Percentiles rank a stretch among this genome's conserved stretches.
phyloP scores from a whole-genome alignment of 768 basidiomycete species.

The Holtermanniella nyarrowii region DNA sequence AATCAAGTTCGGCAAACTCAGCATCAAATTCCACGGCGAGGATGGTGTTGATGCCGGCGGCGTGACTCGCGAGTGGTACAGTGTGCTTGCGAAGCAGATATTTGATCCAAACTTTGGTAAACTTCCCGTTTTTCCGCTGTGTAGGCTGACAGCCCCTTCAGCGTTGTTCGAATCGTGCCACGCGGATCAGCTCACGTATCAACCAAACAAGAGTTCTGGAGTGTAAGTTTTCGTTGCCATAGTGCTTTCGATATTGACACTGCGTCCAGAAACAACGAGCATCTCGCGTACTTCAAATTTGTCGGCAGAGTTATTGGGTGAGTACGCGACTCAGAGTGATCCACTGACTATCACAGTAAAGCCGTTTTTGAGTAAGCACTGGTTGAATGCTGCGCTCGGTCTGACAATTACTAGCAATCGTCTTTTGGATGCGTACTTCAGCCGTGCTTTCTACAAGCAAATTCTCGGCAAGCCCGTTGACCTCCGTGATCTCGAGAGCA shows the following conservation, averaged over 20 bases:
- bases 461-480: constrained; percentile 88
- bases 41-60: constrained; percentile 98
- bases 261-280: constrained; percentile 81
- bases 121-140: not conserved
- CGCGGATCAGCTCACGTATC: constrained; percentile 87
- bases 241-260: not conserved
- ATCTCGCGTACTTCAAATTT: constrained; percentile 95
- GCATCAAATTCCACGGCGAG: constrained; percentile 88
- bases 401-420: constrained; percentile 49
- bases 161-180: constrained; percentile 97
- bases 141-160: constrained; percentile 4
- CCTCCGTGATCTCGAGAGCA: constrained; percentile 92
- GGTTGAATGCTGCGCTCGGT: not conserved
- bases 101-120: constrained; percentile 84
- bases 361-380: constrained; percentile 67
- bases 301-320: constrained; percentile 82
- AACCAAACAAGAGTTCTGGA: constrained; percentile 50
- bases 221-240: constrained; percentile 13
- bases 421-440: constrained; percentile 94
- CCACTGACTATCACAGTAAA: too few species aligned
- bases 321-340: constrained; percentile 4
- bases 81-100: constrained; percentile 94
- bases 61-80: constrained; percentile 97
- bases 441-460: constrained; percentile 90
- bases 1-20: constrained; percentile 95